Evolutionary conservation across 2,329 filamentous ascomycete species (phyloP).

Genomic region (Sordariomycetes sp.): DNA sequence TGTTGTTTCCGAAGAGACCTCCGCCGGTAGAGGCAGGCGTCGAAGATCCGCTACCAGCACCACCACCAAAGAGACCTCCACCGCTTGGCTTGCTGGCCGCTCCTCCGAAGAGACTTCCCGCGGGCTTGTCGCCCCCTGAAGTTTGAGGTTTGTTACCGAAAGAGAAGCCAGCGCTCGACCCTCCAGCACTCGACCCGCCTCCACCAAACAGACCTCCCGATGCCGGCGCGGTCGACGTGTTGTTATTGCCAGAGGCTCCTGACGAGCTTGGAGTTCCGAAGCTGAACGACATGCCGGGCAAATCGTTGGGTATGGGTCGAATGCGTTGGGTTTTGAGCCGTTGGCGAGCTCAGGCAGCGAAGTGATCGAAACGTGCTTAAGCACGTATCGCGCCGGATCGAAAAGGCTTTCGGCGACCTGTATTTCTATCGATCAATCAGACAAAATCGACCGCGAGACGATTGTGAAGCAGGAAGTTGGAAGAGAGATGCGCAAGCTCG

Average conservation of each 20-base stretch:
- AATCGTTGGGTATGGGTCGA: not conserved
- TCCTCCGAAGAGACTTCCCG: slow-evolving; percentile 8
- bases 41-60: slow-evolving; percentile 1
- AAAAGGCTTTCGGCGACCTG: too few relatives aligned
- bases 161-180: too few relatives aligned
- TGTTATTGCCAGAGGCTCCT: slow-evolving; percentile 18
- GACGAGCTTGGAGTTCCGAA: slow-evolving; percentile 25
- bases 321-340: not conserved
- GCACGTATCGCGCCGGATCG: too few relatives aligned
- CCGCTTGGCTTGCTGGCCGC: slow-evolving; percentile 13
- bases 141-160: too few relatives aligned
- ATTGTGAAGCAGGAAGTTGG: too few relatives aligned
- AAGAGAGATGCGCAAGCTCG: too few relatives aligned
- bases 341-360: too few relatives aligned
- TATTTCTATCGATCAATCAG: too few relatives aligned
- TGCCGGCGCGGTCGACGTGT: slow-evolving; percentile 27
- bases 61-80: slow-evolving; percentile 18
- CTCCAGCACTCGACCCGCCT: too few relatives aligned
- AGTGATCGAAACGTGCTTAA: too few relatives aligned
- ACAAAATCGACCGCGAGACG: too few relatives aligned
- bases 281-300: slow-evolving; percentile 26
- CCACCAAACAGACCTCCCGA: slow-evolving; percentile 31
- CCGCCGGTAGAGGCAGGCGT: slow-evolving; percentile 4
- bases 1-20: slow-evolving; percentile 9
- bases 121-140: too few relatives aligned